Base-by-base conservation (phyloP, 2,329 filamentous ascomycete genomes). In the Bretziella fagacearum region DNA sequence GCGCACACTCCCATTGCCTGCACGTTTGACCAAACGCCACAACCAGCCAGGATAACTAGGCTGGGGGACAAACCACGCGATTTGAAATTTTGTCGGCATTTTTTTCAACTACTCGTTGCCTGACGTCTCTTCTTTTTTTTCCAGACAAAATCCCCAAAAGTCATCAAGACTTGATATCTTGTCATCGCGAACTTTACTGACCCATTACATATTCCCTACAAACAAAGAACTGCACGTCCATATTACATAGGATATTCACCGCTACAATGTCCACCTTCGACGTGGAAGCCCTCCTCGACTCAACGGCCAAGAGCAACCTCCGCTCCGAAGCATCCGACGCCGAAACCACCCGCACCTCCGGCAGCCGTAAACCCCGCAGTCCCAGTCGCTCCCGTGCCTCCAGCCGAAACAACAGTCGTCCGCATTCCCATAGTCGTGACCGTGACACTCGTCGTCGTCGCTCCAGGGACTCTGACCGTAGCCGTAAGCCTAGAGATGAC, bases 271-370 rank as follows among this genome's bases (percentile, higher is more conserved):
- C 67, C 45, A 66, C 62, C 49, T 60, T 71, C 55, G 85, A 93
- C 60, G 84, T 95, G 56, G 87, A 95, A 70, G 84, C 85, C 54
- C 74, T 95, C 54, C 77, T 95, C 55, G 86, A 94, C 64, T 84
- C 82, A 44, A 84, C 83, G 53, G 84, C 83, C 45, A 79, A 77
- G 60, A 69, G 35, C 35, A 67, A 68, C 56, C 26, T 33, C 23
- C 67, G 67, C 51, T 59, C 56, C 52, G 65, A 64, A 56, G 55
- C 61, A 53, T 59, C 66, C 54, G 73, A 75, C 53, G 72, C 77
- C 53, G 66, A 69, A 54, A 74, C 77, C 56, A 69, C 72, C 48
- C 68, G 71, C 53, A 77, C 68, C 54, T 63, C 65, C 53, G 40
- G 40, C 25, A 73, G 74, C 48, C 64, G 67, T 43, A 49, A 51